A percentile compares a stretch with the other conserved stretches of the same genome.
phyloP scores from a whole-genome alignment of 192 early-diverging fungal species.

The Coemansia sp. region DNA sequence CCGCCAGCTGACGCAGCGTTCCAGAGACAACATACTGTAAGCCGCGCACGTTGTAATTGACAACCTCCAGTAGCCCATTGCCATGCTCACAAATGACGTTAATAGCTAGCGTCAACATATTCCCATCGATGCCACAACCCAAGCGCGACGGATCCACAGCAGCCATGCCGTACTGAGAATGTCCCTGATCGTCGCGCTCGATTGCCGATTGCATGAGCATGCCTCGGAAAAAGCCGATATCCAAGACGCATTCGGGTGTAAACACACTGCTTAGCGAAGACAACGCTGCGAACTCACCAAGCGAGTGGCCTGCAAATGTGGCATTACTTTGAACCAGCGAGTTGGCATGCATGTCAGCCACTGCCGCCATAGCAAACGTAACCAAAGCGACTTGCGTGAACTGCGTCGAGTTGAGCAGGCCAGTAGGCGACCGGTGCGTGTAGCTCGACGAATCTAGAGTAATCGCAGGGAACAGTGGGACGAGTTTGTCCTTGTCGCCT shows the following conservation, averaged over 20 bases:
- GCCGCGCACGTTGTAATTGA: slow-evolving; percentile 95
- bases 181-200: slow-evolving; percentile 71
- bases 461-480: slow-evolving; percentile 55
- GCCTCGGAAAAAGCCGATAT: slow-evolving; percentile 93
- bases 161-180: slow-evolving; percentile 92
- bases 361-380: slow-evolving; percentile 82
- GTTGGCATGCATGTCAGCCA: slow-evolving; percentile 84
- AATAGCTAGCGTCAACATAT: slow-evolving; percentile 68
- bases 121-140: slow-evolving; percentile 78
- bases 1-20: slow-evolving; percentile 72
- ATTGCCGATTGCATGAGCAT: slow-evolving; percentile 97
- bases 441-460: slow-evolving; percentile 70
- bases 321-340: slow-evolving; percentile 78
- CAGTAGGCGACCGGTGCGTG: slow-evolving; percentile 79
- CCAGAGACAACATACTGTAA: slow-evolving; percentile 94
- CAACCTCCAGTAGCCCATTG: slow-evolving; percentile 81
- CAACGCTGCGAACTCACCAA: no score
- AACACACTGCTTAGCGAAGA: no score
- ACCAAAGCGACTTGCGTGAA: slow-evolving; percentile 91
- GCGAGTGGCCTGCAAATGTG: slow-evolving; percentile 88
- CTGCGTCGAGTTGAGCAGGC: slow-evolving; percentile 90
- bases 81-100: slow-evolving; percentile 73
- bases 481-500: not conserved
- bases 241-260: slow-evolving; percentile 77
- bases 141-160: slow-evolving; percentile 87